Evolutionary conservation across 345 rosid species (phyloP).

Genomic region (Rhodamnia argentea): DNA sequence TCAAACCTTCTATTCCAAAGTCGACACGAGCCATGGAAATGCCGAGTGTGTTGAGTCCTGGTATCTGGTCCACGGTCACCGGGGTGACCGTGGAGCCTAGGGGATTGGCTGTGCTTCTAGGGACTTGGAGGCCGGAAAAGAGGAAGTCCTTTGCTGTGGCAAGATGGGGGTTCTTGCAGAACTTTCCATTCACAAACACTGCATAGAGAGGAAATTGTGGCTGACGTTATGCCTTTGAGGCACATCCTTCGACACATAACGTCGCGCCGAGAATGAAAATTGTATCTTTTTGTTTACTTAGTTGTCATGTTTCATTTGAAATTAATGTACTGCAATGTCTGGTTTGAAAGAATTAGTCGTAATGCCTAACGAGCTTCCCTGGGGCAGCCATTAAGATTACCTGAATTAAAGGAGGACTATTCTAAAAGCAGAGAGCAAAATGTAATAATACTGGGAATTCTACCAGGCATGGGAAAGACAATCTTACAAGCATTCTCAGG

Average conservation of each 20-base stretch:
- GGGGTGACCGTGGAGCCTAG: not conserved
- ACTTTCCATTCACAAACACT: not conserved
- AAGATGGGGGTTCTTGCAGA: not conserved
- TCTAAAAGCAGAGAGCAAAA: not conserved
- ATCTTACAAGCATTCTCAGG: not conserved
- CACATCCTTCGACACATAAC: not conserved
- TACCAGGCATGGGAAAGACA: not conserved
- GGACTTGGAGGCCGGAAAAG: not conserved
- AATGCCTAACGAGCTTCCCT: not conserved
- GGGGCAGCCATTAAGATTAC: not conserved
- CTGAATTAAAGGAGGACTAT: not conserved
- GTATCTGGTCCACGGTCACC: not conserved
- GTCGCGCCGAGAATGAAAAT: not conserved
- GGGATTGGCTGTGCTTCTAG: not conserved
- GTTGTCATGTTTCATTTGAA: not conserved
- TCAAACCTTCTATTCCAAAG: not conserved
- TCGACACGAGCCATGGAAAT: not conserved
- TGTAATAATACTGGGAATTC: not conserved
- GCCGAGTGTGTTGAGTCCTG: not conserved
- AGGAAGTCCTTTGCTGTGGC: not conserved
- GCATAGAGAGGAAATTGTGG: not conserved
- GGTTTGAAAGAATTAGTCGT: not conserved
- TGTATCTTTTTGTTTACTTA: not conserved
- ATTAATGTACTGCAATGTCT: not conserved
- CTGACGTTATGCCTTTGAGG: not conserved